Conservation (phyloP, 495 filamentous ascomycete species). For the Thermochaetoides thermophila region DNA sequence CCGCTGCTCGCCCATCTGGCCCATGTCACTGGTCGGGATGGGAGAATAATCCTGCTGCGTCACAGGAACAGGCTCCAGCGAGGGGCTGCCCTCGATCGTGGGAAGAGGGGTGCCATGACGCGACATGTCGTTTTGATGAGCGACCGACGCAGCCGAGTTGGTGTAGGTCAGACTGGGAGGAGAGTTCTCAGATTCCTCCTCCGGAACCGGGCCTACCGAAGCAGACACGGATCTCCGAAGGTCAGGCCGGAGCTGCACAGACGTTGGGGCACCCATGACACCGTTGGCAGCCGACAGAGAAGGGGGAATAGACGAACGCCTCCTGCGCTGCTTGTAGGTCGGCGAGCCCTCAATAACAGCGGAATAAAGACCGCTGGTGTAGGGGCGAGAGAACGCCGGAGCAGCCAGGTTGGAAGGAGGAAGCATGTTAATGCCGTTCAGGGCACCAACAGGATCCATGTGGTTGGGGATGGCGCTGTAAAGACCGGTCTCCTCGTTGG, state of each 20-base stretch:
- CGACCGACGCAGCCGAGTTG: slow-evolving; percentile 40
- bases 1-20: slow-evolving; percentile 44
- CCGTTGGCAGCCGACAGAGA: slow-evolving; percentile 49
- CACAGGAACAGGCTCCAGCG: slow-evolving; percentile 49
- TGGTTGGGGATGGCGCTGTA: slow-evolving; percentile 91
- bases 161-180: slow-evolving; percentile 55
- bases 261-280: slow-evolving; percentile 37
- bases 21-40: slow-evolving; percentile 48
- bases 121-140: slow-evolving; percentile 57
- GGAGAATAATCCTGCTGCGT: slow-evolving; percentile 53
- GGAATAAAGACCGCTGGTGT: slow-evolving; percentile 72
- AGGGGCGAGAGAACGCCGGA: slow-evolving; percentile 61
- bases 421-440: slow-evolving; percentile 79
- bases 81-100: slow-evolving; percentile 61
- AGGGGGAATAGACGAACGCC: slow-evolving; percentile 81
- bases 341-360: slow-evolving; percentile 95
- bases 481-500: slow-evolving; percentile 89
- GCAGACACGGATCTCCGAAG: slow-evolving; percentile 81
- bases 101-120: slow-evolving; percentile 78
- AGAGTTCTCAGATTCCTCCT: slow-evolving; percentile 57
- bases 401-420: slow-evolving; percentile 73
- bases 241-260: slow-evolving; percentile 56
- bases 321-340: slow-evolving; percentile 91
- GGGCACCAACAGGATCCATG: slow-evolving; percentile 36
- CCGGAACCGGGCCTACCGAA: slow-evolving; percentile 69